Percentiles rank a stretch among this genome's conserved stretches.
Conservation (phyloP, 257 asterid genomes). For the Oldenlandia corymbosa region DNA sequence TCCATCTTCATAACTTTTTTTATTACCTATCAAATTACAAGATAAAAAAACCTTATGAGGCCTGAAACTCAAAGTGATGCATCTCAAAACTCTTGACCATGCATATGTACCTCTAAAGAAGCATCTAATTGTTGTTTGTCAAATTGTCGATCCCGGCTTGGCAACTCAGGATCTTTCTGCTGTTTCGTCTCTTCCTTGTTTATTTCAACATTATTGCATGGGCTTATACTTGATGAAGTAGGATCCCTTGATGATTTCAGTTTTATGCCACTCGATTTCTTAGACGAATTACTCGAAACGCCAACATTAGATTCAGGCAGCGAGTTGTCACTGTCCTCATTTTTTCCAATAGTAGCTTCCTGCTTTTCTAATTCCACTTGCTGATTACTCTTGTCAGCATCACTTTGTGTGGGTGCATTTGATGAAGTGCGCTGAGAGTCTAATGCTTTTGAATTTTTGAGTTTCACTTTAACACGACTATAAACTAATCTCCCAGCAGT, state of each 20-base stretch:
- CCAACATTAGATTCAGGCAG: constrained; percentile 57
- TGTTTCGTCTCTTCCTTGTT: constrained; percentile 51
- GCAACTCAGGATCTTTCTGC: constrained; percentile 46
- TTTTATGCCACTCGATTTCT: constrained; percentile 59
- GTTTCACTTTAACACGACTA: constrained; percentile 82
- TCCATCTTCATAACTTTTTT: constrained; percentile 91
- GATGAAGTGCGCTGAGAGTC: constrained; percentile 53
- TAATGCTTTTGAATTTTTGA: constrained; percentile 65
- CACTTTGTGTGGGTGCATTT: constrained; percentile 59
- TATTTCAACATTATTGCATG: constrained; percentile 64
- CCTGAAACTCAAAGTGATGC: background rate
- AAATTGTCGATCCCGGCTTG: constrained; percentile 36
- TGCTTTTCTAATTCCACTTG: constrained; percentile 54
- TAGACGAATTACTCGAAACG: constrained; percentile 34
- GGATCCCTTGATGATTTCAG: constrained; percentile 74
- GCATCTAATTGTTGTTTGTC: constrained; percentile 70
- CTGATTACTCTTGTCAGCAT: constrained; percentile 64
- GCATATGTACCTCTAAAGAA: constrained; percentile 67
- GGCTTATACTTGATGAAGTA: constrained; percentile 77
- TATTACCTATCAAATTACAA: constrained; percentile 51
- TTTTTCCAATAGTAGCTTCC: constrained; percentile 45
- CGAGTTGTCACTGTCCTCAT: constrained; percentile 86
- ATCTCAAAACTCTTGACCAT: constrained; percentile 12
- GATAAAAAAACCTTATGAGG: constrained; percentile 13
- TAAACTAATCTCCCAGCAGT: constrained; percentile 55